Evolutionary conservation across 2,329 filamentous ascomycete species (phyloP), one percentile per base, ranked within the genome.

Genomic region (Sarocladium kiliense): DNA sequence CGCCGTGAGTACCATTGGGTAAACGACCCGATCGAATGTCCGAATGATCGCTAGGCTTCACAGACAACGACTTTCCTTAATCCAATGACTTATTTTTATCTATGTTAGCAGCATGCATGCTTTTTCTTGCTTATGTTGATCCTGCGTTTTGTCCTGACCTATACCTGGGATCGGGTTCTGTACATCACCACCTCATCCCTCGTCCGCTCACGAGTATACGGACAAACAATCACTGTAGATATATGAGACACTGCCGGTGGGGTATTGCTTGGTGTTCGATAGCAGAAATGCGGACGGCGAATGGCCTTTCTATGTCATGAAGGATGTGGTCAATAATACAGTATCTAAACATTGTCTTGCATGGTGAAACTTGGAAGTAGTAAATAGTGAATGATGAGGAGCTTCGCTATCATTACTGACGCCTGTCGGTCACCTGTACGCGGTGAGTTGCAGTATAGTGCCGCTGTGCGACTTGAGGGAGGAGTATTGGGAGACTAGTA

Each of bases 71-170:
- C 47, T 7, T 27, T 51, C 47, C 16, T 51, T 51, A 36, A 51
- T 51, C 47, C 47, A 21, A 51, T 23, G 47, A 51, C 11, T 14
- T 51, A 34, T 51, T 34, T 25, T 23, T 16, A 10, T 23, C 25
- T 19, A 5, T 36, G 44, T 47, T 18, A 27, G 21, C 25, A 44
- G 44, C 44, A 51, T 21, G 47, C 7, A 19, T 25, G n/a, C 12
- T 51, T 36, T 32, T 51, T 51, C 30, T 51, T 51, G 47, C 23
- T 36, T 47, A 47, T 51, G 47, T 34, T 51, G 39, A 23, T 44
- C 7, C 18, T 51, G 3, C 30, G 21, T 32, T 18, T 23, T 51
- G 5, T 34, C 7, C 34, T 12, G 23, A 21, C 18, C 21, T 44
- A 25, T 25, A 6, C 36, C n/a, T 19, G 36, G 5, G 7, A 6